Evolutionary conservation across 305 asterid species (phyloP).

Genomic region (Fraxinus albicans): DNA sequence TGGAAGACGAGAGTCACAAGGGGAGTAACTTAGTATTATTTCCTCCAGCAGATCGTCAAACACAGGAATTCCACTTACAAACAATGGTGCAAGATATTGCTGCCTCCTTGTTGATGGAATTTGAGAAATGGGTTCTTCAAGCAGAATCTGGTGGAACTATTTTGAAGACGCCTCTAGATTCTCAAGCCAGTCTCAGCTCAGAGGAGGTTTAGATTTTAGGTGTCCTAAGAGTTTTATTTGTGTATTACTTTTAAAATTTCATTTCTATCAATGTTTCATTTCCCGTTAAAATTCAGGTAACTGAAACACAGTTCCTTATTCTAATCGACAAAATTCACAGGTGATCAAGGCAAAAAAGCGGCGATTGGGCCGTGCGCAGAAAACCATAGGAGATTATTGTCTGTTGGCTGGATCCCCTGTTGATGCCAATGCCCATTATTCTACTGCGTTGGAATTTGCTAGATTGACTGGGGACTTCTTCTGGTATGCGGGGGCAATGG

Average conservation of each 20-base stretch:
- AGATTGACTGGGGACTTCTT: constrained; percentile 92
- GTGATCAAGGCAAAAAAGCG: constrained; percentile 95
- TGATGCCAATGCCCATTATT: constrained; percentile 95
- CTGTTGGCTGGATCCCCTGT: constrained; percentile 97
- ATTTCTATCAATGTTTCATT: constrained; percentile 15
- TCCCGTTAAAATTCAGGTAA: constrained; percentile 7
- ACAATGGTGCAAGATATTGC: constrained; percentile 99
- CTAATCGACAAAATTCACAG: constrained; percentile 37
- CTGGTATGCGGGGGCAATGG: constrained; percentile 99
- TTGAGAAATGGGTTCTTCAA: constrained; percentile 93
- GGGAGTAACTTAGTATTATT: constrained; percentile 76
- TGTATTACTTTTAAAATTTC: constrained; percentile 18
- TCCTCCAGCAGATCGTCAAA: constrained; percentile 93
- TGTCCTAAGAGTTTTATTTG: constrained; percentile 55
- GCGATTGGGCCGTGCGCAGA: constrained; percentile 91
- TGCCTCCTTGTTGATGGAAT: constrained; percentile 90
- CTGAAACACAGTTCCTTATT: constrained; percentile 23
- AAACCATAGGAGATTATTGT: constrained; percentile 95
- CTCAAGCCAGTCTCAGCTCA: constrained; percentile 98
- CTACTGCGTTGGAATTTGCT: constrained; percentile 90
- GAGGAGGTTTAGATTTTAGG: constrained; percentile 99
- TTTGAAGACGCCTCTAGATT: constrained; percentile 95
- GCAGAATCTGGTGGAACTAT: constrained; percentile 95
- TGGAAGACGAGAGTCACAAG: constrained; percentile 77
- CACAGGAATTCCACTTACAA: constrained; percentile 91